These are phyloP conservation scores for Xerocomus minutiporus DNA, from an alignment of 1,284 basidiomycete species.

Conservation along the genomic window DNA sequence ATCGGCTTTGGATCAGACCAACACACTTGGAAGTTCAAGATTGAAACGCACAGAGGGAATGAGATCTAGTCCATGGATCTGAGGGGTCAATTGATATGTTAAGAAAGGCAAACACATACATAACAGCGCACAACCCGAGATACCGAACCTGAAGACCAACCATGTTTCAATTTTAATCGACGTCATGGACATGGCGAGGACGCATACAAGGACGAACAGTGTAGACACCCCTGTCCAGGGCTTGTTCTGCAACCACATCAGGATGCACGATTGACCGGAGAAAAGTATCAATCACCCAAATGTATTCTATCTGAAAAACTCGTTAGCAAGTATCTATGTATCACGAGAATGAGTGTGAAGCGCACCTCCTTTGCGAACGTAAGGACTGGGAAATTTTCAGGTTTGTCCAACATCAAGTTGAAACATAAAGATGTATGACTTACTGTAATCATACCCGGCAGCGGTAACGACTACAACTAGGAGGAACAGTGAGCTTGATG, in stretches of 20 bases:
- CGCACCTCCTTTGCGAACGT: background rate
- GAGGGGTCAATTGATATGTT: background rate
- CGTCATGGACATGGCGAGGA: background rate
- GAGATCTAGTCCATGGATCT: no score
- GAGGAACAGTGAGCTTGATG: background rate
- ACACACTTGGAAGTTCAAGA: no score
- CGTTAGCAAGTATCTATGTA: background rate
- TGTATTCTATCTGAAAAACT: background rate
- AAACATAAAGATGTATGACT: background rate
- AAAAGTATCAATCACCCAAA: background rate
- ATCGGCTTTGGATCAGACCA: no score
- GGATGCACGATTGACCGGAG: background rate
- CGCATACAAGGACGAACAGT: background rate
- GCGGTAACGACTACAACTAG: background rate
- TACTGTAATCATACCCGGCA: background rate
- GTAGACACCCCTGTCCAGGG: background rate
- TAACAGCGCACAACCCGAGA: background rate
- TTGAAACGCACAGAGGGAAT: no score
- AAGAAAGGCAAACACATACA: background rate
- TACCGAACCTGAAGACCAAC: background rate
- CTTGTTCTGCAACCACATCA: background rate
- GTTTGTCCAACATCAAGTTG: no score
- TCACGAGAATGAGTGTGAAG: background rate
- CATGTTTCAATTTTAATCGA: background rate
- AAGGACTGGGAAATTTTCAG: background rate